Evolutionary conservation across 148 eudicot genomes (phyloP), one percentile per base, ranked within the genome.

Genomic region (Chenopodium album): DNA sequence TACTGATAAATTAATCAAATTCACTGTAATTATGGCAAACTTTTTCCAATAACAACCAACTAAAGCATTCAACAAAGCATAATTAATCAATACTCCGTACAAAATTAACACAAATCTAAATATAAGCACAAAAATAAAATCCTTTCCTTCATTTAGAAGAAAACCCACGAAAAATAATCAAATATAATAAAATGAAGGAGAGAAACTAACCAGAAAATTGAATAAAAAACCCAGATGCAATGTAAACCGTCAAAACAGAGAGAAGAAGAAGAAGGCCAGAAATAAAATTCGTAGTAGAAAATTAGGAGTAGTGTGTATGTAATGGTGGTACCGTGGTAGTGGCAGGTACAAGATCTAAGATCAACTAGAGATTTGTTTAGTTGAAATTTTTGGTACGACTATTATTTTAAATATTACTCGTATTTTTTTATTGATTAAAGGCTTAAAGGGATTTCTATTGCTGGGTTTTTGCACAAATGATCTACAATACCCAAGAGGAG

Each of bases 191-290:
- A 9, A 71, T 29, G 7, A 22, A 13, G 44, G 44, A 48, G 47
- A 79, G 23, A 10, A 80, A 60, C 78, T 66, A 37, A 78, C 85
- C 85, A 78, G 75, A 13, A 83, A 67, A 9, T 56, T 10, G 65
- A 46, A 52, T 19, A 0, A 62, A 28, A 64, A 72, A 78, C 32
- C 75, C 69, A 74, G 77, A 81, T 64, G 83, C 68, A 73, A 73
- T 73, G 46, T 41, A 52, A 59, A 67, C 31, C 32, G 81, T 59
- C 23, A 50, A 34, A 54, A 32, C 7, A n/a, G 23, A n/a, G 32
- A 64, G 66, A 34, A 34, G 37, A 41, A 41, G 44, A 68, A 22
- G 46, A 47, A 26, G 68, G 47, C 63, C 44, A 31, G 9, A 82
- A 4, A 62, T 65, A 26, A 26, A 37, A 41, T 41, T 41, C 44